Base-by-base conservation (phyloP, 306 rosid species). In the Sindora glabra region DNA sequence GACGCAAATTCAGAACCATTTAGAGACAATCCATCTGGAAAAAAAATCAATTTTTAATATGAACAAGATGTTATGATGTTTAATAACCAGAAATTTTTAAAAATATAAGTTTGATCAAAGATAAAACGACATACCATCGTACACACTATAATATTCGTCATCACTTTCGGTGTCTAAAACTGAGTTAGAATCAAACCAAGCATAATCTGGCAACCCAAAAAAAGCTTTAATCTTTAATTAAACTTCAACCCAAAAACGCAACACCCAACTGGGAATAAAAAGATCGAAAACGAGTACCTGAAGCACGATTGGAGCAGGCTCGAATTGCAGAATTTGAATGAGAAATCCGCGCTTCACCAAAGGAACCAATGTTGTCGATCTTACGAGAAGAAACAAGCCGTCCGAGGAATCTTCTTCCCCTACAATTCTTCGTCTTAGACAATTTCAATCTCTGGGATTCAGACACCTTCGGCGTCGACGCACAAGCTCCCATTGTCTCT, bases 61-160 rank as follows among this genome's bases (percentile, higher is more conserved):
- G n/a, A n/a, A n/a, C n/a, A n/a, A n/a, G n/a, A n/a, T n/a, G n/a
- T n/a, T n/a, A n/a, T n/a, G n/a, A n/a, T n/a, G n/a, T n/a, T n/a
- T n/a, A n/a, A n/a, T n/a, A n/a, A n/a, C n/a, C n/a, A n/a, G n/a
- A n/a, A n/a, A n/a, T n/a, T n/a, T n/a, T n/a, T n/a, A n/a, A 32
- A 19, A 23, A 39, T 7, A 10, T 15, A 10, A 8, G n/a, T n/a
- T 58, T 5, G 23, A 19, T 3, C 21, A 10, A n/a, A n/a, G n/a
- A n/a, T n/a, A 0, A 50, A 51, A 29, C 14, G 15, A 34, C 84
- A 23, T 72, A 92, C 99, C 96, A n/a, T 85, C 99, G 13, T 74
- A 57, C 46, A 89, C 84, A 41, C 99, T 89, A 48, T 86, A 86
- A 75, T 89, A 92, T 62, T 92, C 99, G 0, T 89, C 98, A 18